Percentiles rank a stretch among this genome's conserved stretches.
phyloP scores from a whole-genome alignment of 129 eudicot genomes.

The Tagetes erecta region DNA sequence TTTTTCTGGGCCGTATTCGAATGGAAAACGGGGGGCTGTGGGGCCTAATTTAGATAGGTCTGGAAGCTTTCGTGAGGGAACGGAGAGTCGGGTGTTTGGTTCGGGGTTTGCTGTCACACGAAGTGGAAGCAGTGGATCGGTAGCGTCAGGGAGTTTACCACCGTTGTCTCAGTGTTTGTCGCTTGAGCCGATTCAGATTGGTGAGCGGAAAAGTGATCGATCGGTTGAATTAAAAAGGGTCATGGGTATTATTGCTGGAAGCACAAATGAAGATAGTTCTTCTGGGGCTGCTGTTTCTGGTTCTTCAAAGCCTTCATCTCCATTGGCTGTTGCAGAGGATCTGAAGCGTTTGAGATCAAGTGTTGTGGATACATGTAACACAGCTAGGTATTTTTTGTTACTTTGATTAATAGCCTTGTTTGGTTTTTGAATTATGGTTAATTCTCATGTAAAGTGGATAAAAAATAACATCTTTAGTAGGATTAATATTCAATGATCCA shows the following conservation, averaged over 20 bases:
- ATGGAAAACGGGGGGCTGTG: slow-evolving; percentile 50
- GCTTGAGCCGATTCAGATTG: slow-evolving; percentile 62
- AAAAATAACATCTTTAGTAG: slow-evolving; percentile 5
- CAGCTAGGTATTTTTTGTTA: slow-evolving; percentile 64
- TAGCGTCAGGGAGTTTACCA: slow-evolving; percentile 39
- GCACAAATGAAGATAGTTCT: slow-evolving; percentile 55
- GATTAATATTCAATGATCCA: slow-evolving; percentile 8
- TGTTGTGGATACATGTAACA: slow-evolving; percentile 50
- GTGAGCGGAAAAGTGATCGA: slow-evolving; percentile 49
- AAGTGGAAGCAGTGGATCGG: slow-evolving; percentile 33
- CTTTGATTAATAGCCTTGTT: neutral
- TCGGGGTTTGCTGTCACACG: slow-evolving; percentile 56
- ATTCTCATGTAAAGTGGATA: neutral
- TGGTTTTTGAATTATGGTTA: neutral
- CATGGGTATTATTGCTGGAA: slow-evolving; percentile 52
- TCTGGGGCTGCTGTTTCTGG: slow-evolving; percentile 55
- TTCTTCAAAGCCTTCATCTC: slow-evolving; percentile 51
- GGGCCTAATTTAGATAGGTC: slow-evolving; percentile 66
- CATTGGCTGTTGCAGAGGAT: slow-evolving; percentile 55
- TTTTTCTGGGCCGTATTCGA: slow-evolving; percentile 56
- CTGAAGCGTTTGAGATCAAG: slow-evolving; percentile 58
- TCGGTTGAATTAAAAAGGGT: slow-evolving; percentile 65
- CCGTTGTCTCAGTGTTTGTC: slow-evolving; percentile 65
- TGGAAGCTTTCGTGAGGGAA: slow-evolving; percentile 76
- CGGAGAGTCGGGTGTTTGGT: slow-evolving; percentile 48